A percentile compares a stretch with the other conserved stretches of the same genome.
Conservation (phyloP, 305 asterid species). For the Striga hermonthica region DNA sequence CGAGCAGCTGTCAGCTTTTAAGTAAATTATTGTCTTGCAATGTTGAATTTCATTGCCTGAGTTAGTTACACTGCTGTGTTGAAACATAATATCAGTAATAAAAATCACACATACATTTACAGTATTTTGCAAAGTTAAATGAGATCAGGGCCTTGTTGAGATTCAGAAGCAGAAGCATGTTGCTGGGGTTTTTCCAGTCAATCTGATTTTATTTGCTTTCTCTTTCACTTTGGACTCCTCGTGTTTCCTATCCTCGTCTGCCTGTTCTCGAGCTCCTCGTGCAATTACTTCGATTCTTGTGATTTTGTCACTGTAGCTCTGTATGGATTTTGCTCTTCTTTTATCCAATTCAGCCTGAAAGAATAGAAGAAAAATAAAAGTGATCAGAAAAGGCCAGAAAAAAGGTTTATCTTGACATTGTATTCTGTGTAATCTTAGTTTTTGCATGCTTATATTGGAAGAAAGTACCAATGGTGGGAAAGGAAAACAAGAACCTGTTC, state of each 20-base stretch:
- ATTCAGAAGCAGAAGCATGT: constrained; percentile 67
- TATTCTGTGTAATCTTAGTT: constrained; percentile 17
- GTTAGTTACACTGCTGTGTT: constrained; percentile 8
- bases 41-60: constrained; percentile 3
- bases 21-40: not conserved
- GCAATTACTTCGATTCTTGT: constrained; percentile 51
- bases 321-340: constrained; percentile 49
- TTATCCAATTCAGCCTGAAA: constrained; percentile 72
- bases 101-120: constrained; percentile 23
- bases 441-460: constrained; percentile 16
- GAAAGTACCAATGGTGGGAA: constrained; percentile 1
- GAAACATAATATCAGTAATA: not conserved
- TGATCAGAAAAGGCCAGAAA: not conserved
- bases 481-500: constrained; percentile 50
- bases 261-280: constrained; percentile 58
- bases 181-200: constrained; percentile 73
- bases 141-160: constrained; percentile 11
- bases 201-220: constrained; percentile 70
- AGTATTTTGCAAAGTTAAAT: constrained; percentile 22
- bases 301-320: constrained; percentile 42
- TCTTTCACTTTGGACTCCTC: constrained; percentile 68
- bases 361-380: constrained; percentile 3
- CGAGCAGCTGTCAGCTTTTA: not conserved
- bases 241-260: constrained; percentile 51
- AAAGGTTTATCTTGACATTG: constrained; percentile 13